Base-by-base conservation (phyloP, 257 asterid genomes). In the Penstemon newberryi region DNA sequence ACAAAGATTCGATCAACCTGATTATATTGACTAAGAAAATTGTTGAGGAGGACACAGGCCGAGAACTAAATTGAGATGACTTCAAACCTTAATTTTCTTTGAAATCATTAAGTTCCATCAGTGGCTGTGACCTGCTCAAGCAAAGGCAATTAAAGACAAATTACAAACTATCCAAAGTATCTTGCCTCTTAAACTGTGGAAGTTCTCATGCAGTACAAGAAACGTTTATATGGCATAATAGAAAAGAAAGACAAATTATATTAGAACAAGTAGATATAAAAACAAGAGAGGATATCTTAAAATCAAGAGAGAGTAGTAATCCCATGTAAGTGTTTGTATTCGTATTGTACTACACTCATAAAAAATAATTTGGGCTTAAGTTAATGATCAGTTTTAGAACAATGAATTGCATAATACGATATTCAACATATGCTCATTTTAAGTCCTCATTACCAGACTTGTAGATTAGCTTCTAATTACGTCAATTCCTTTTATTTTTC, bases 91-190 rank as follows among this genome's bases (percentile, higher is more conserved):
- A 80, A 19, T 69, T 84, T 60, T 77, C 84, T 50, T 65, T 73
- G 39, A 73, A 70, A 71, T 82, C 71, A 58, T 77, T 73, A 66
- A n/a, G 71, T 64, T 80, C 84, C 78, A 79, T 74, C 38, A 79
- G 62, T 51, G 80, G 83, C 74, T 80, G 85, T 33, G 90, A 82
- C 88, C 89, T 87, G 87, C 83, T 80, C 18, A 33, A 65, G 69
- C 59, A 70, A 71, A 41, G 33, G 54, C 59, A 60, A 65, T 43
- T 10, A 64, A 49, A 50, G 33, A 63, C 55, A 47, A 49, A 49
- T 9, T 46, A 42, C 36, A 67, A 60, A 11, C n/a, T 25, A 25
- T 25, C 33, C 33, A 25, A 25, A 25, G 33, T 25, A 25, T 25
- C 33, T 25, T 25, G 33, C 33, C 33, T 25, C 33, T 25, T 25